Evolutionary conservation across 345 rosid species (phyloP).

Genomic region (Hypericum androsaemum): DNA sequence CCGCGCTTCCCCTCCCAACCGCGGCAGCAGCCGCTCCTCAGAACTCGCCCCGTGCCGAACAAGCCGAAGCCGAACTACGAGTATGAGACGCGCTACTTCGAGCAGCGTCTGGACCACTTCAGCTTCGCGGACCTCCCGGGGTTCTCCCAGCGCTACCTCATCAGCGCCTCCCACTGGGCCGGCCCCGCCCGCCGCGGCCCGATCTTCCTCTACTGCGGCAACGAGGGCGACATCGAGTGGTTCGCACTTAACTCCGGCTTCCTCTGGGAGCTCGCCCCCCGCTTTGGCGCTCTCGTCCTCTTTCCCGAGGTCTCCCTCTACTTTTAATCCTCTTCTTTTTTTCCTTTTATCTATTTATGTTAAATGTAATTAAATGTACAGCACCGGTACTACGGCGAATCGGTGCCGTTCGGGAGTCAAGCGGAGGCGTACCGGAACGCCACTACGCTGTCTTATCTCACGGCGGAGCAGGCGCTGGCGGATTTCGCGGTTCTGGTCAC

Average conservation of each 20-base stretch:
- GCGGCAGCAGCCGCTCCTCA: too few relatives aligned
- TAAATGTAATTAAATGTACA: slow-evolving; percentile 12
- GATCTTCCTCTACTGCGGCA: slow-evolving; percentile 79
- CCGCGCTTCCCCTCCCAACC: slow-evolving; percentile 34
- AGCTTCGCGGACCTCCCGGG: slow-evolving; percentile 55
- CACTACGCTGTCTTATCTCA: slow-evolving; percentile 51
- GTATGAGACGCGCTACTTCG: slow-evolving; percentile 52
- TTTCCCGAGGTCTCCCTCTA: slow-evolving; percentile 54
- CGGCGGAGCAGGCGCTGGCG: slow-evolving; percentile 90
- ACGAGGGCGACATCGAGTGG: slow-evolving; percentile 85
- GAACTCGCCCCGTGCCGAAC: slow-evolving; percentile 13
- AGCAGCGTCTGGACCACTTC: slow-evolving; percentile 70
- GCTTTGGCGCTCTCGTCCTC: slow-evolving; percentile 66
- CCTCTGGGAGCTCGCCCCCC: slow-evolving; percentile 73
- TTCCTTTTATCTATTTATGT: too few relatives aligned
- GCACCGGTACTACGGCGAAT: slow-evolving; percentile 85
- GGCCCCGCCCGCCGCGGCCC: slow-evolving; percentile 51
- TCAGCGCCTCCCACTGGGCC: slow-evolving; percentile 54
- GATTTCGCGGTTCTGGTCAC: slow-evolving; percentile 70
- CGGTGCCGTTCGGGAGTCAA: slow-evolving; percentile 59
- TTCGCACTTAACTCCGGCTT: slow-evolving; percentile 71
- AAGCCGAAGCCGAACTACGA: slow-evolving; percentile 18
- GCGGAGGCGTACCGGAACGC: slow-evolving; percentile 67
- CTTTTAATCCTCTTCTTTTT: neutral
- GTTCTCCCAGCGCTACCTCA: slow-evolving; percentile 59